phyloP scores from a whole-genome alignment of 2,329 filamentous ascomycete species.

The Colletotrichum endophyticum region DNA sequence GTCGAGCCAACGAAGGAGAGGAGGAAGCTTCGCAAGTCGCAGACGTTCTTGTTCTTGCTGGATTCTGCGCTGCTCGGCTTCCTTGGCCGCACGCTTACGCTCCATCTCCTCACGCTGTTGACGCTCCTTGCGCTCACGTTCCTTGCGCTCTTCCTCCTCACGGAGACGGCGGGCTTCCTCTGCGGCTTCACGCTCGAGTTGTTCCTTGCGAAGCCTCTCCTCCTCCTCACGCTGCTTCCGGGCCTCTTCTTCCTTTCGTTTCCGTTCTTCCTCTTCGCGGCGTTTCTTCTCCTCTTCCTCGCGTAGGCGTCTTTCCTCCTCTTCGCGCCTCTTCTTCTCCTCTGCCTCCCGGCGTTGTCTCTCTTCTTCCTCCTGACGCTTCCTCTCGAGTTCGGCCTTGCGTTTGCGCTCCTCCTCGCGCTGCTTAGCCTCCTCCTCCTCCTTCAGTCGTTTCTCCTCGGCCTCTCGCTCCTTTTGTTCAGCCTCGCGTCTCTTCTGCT shows the following conservation, averaged over 20 bases:
- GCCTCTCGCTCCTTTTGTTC: slow-evolving; percentile 40
- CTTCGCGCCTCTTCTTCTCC: slow-evolving; percentile 32
- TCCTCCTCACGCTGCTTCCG: slow-evolving; percentile 48
- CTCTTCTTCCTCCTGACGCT: slow-evolving; percentile 25
- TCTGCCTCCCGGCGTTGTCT: slow-evolving; percentile 25
- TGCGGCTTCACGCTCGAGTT: slow-evolving; percentile 51
- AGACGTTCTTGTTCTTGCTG: slow-evolving; percentile 59
- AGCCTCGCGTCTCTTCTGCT: slow-evolving; percentile 24
- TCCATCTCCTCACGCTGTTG: slow-evolving; percentile 51
- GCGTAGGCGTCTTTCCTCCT: slow-evolving; percentile 31
- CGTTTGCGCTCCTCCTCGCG: slow-evolving; percentile 36
- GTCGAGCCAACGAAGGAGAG: slow-evolving; percentile 66
- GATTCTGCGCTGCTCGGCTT: slow-evolving; percentile 55
- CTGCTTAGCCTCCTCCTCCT: slow-evolving; percentile 29
- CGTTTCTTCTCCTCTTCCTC: slow-evolving; percentile 43
- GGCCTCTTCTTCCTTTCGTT: slow-evolving; percentile 41
- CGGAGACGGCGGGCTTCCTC: slow-evolving; percentile 54
- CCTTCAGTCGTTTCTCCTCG: slow-evolving; percentile 37
- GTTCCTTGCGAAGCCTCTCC: slow-evolving; percentile 48
- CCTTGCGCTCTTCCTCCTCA: slow-evolving; percentile 57
- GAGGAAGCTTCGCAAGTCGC: slow-evolving; percentile 62
- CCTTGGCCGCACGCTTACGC: slow-evolving; percentile 52
- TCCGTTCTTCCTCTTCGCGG: slow-evolving; percentile 41
- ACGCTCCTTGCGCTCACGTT: slow-evolving; percentile 52
- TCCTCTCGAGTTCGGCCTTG: slow-evolving; percentile 26